These are phyloP conservation scores for Solanum raphanifolium DNA, from an alignment of 257 asterid genomes.

Conservation along the genomic window DNA sequence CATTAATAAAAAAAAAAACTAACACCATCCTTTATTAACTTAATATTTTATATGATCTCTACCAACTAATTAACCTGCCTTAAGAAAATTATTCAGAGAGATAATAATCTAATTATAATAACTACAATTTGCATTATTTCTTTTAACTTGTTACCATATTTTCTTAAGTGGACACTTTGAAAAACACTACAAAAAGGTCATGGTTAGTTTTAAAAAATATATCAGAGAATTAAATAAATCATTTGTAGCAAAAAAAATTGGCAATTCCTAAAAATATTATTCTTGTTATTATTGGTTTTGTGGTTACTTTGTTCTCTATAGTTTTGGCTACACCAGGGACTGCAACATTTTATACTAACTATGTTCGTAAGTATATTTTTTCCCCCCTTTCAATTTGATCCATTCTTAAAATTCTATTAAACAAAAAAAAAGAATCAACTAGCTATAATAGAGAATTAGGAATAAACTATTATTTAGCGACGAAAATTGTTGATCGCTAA, in stretches of 20 bases:
- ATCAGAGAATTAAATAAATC: no score
- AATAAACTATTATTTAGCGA: no score
- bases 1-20: neutral
- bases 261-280: neutral
- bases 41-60: no score
- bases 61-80: neutral
- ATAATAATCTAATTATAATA: neutral
- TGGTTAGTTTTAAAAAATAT: no score
- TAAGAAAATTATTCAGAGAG: neutral
- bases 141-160: neutral
- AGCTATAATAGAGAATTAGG: no score
- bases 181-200: no score
- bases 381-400: no score
- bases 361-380: constrained; percentile 18
- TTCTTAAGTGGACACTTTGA: no score
- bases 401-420: no score
- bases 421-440: no score
- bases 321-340: constrained; percentile 28
- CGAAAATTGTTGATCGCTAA: no score
- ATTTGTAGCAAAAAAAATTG: neutral
- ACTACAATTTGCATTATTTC: neutral
- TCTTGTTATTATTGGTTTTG: neutral
- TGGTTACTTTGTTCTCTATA: constrained; percentile 10
- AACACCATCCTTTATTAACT: no score
- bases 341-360: constrained; percentile 28